A percentile compares a stretch with the other conserved stretches of the same genome.
Evolutionary conservation across 73 alveolate species (phyloP).

Genomic region (Paramecium pentaurelia): DNA sequence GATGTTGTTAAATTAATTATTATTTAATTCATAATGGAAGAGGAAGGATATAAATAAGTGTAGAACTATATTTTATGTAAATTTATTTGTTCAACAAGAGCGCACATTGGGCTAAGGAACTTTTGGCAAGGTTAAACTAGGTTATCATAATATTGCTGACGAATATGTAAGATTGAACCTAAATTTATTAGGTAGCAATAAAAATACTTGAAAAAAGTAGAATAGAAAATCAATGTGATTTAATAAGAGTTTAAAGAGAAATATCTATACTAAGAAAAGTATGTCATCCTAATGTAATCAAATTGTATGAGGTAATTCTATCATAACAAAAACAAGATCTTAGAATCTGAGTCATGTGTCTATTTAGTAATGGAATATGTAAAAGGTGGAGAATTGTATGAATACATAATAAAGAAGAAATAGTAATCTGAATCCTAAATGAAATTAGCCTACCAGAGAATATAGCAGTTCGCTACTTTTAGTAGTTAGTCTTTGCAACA

Average conservation of each 20-base stretch:
- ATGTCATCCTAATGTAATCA: slow-evolving; percentile 13
- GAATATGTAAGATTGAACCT: not conserved
- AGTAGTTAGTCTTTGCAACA: slow-evolving; percentile 51
- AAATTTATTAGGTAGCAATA: slow-evolving; percentile 36
- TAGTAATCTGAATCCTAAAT: not conserved
- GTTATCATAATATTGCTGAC: not conserved
- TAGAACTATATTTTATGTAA: not conserved
- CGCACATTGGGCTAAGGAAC: slow-evolving; percentile 38
- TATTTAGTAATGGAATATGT: slow-evolving; percentile 84
- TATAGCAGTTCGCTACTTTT: not conserved
- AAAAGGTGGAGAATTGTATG: slow-evolving; percentile 85
- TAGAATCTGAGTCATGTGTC: slow-evolving; percentile 70
- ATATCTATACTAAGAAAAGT: slow-evolving; percentile 2
- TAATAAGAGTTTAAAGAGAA: slow-evolving; percentile 53
- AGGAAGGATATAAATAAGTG: not conserved
- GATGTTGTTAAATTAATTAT: not conserved
- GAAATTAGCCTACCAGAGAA: not conserved
- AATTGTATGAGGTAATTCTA: slow-evolving; percentile 46
- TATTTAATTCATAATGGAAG: not conserved
- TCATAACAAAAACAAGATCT: not conserved
- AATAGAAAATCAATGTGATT: slow-evolving; percentile 39
- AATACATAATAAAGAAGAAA: slow-evolving; percentile 65
- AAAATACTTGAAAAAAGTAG: slow-evolving; percentile 46
- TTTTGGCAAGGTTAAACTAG: slow-evolving; percentile 32
- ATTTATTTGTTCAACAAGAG: not conserved